Base-by-base conservation (phyloP, 495 filamentous ascomycete species). In the Tuber brumale region DNA sequence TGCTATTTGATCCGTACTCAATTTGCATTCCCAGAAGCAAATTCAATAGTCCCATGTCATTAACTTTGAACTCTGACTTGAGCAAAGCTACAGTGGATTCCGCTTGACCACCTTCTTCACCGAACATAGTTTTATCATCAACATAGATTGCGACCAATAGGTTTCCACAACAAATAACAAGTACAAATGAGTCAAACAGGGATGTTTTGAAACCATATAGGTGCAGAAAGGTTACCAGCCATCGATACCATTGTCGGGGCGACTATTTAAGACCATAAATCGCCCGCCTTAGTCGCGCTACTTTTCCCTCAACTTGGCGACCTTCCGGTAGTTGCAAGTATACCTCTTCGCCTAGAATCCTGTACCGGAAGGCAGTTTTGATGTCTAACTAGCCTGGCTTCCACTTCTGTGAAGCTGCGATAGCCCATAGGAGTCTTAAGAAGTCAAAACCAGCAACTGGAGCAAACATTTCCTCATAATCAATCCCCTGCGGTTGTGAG, bases 401-500 rank as follows among this genome's bases (percentile, higher is more conserved):
- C 66, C 23, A 72, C 1, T 76, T 45, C 16, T 76, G 57, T 1
- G 42, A 19, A 0, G 80, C 74, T 1, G 70, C 51, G 18, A 78
- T 18, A 23, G 57, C 73, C 18, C 81, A 69, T 39, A 82, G 31
- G 0, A 81, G 35, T 23, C 72, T 35, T 27, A 78, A 35, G 48
- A 76, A 71, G 43, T 70, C 70, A 19, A 72, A 73, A n/a, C n/a
- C n/a, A n/a, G n/a, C n/a, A n/a, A n/a, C n/a, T n/a, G n/a, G n/a
- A n/a, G n/a, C n/a, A n/a, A 83, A 84, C 5, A 76, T 82, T 41
- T 83, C 77, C n/a, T 76, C 71, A 70, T 76, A 83, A 43, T 83
- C 80, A 31, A 81, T 41, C n/a, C 82, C 82, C 16, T 77, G 48
- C 10, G 74, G 51, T 75, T 84, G 78, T 21, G 77, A 71, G 41